These are phyloP conservation scores for Chrysanthemum lavandulifolium DNA, from an alignment of 129 eudicot genomes.

Conservation along the genomic window DNA sequence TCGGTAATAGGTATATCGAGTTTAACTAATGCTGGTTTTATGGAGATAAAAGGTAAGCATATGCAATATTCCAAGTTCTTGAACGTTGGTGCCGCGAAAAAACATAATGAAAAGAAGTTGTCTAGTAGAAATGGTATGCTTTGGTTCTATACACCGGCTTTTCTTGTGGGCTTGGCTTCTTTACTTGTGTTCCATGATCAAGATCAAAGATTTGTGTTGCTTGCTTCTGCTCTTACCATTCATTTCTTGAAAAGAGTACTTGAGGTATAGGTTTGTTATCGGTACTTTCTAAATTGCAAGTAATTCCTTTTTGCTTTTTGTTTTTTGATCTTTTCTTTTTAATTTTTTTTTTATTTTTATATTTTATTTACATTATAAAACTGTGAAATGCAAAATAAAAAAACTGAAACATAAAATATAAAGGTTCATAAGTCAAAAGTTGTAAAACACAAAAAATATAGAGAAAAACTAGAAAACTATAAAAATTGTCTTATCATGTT, in stretches of 20 bases:
- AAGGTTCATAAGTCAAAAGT: too few relatives aligned
- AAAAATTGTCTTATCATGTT: too few relatives aligned
- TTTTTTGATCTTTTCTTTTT: too few relatives aligned
- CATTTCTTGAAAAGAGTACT: constrained; percentile 67
- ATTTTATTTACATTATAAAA: too few relatives aligned
- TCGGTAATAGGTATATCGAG: constrained; percentile 20
- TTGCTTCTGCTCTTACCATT: constrained; percentile 42
- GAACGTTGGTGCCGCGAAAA: constrained; percentile 21
- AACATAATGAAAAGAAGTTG: constrained; percentile 18
- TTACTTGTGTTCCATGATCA: constrained; percentile 36
- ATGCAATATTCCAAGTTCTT: constrained; percentile 37
- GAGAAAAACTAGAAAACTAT: too few relatives aligned
- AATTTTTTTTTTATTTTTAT: too few relatives aligned
- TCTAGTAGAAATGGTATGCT: constrained; percentile 50
- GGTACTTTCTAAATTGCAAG: too few relatives aligned
- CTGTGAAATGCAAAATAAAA: too few relatives aligned
- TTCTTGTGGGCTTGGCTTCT: constrained; percentile 45
- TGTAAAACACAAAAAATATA: too few relatives aligned
- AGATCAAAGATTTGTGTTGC: constrained; percentile 45
- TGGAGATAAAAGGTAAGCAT: constrained; percentile 32
- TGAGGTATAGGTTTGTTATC: constrained; percentile 39
- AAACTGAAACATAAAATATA: too few relatives aligned
- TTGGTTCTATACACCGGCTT: constrained; percentile 43
- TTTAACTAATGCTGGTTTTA: constrained; percentile 23
- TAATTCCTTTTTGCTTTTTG: too few relatives aligned